These are phyloP conservation scores for Byssochlamys sp. DNA, from an alignment of 2,329 filamentous ascomycete species.

Conservation along the genomic window DNA sequence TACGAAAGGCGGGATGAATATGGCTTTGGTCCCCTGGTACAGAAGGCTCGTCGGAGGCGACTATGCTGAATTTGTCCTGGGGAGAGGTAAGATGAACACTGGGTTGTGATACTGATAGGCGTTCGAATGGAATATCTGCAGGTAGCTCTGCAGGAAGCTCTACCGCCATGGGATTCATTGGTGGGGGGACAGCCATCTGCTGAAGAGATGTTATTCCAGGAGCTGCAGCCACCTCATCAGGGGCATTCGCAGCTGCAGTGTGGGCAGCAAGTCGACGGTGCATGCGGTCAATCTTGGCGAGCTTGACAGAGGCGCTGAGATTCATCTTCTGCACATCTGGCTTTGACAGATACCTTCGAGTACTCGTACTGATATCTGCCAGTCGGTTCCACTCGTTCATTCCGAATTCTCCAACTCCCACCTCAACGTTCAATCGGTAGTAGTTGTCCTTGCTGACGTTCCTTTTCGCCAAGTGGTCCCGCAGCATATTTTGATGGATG, in stretches of 20 bases:
- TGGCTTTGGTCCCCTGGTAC: constrained; percentile 18
- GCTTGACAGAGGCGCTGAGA: constrained; percentile 63
- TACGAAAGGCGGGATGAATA: constrained; percentile 17
- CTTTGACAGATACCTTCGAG: constrained; percentile 68
- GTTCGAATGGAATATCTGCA: constrained; percentile 25
- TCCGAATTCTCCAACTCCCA: constrained; percentile 90
- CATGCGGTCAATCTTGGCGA: constrained; percentile 73
- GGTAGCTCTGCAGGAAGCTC: constrained; percentile 51
- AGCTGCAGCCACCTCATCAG: constrained; percentile 22
- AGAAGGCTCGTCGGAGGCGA: constrained; percentile 48
- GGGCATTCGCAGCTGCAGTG: constrained; percentile 25
- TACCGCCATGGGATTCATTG: constrained; percentile 42
- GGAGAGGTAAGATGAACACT: constrained; percentile 46
- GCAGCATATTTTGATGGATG: constrained; percentile 77
- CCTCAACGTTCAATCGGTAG: constrained; percentile 90
- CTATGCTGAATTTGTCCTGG: constrained; percentile 60
- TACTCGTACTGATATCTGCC: constrained; percentile 90
- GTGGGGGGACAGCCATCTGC: constrained; percentile 22
- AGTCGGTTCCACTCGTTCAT: constrained; percentile 97
- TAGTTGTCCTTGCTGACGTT: constrained; percentile 83
- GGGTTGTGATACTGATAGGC: constrained; percentile 10
- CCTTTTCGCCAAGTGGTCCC: constrained; percentile 64
- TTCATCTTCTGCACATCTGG: constrained; percentile 68
- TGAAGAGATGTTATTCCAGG: constrained; percentile 21
- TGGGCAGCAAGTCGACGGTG: constrained; percentile 56